Conservation (phyloP, 2,329 filamentous ascomycete genomes). For the Dendryphion nanum region DNA sequence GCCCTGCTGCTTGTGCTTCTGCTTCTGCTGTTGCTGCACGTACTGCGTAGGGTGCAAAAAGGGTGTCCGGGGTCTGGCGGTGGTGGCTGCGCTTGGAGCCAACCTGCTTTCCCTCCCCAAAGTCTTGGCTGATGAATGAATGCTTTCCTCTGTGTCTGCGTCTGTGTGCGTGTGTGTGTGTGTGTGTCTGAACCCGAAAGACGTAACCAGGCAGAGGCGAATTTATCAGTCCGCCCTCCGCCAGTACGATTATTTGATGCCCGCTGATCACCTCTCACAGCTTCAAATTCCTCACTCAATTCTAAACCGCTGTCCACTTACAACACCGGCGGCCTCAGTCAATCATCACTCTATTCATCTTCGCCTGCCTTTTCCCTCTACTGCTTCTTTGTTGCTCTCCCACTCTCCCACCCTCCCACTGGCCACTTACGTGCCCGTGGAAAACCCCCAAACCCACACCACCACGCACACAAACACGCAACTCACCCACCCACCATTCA, state of each 20-base stretch:
- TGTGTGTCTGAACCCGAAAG: slow-evolving; percentile 30
- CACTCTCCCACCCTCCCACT: slow-evolving; percentile 19
- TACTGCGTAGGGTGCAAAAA: slow-evolving; percentile 16
- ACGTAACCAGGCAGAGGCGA: slow-evolving; percentile 31
- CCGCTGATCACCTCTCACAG: slow-evolving; percentile 33
- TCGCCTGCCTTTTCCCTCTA: slow-evolving; percentile 26
- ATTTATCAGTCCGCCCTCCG: slow-evolving; percentile 34
- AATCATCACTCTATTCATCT: slow-evolving; percentile 33
- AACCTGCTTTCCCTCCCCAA: slow-evolving; percentile 5
- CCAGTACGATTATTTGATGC: slow-evolving; percentile 27
- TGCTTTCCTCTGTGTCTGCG: neutral
- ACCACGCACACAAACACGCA: slow-evolving; percentile 10
- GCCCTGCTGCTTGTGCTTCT: slow-evolving; percentile 15
- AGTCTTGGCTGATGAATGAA: neutral
- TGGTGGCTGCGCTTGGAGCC: slow-evolving; percentile 21
- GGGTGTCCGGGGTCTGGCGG: slow-evolving; percentile 1
- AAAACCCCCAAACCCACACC: slow-evolving; percentile 1
- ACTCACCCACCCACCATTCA: no score
- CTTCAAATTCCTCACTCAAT: slow-evolving; percentile 29
- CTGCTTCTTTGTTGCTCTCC: slow-evolving; percentile 35
- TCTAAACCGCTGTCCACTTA: slow-evolving; percentile 20
- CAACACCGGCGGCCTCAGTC: slow-evolving; percentile 20
- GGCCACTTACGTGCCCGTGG: slow-evolving; percentile 10
- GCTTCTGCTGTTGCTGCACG: no score
- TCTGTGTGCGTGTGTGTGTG: slow-evolving; percentile 21